Base-by-base conservation (phyloP, 2,329 filamentous ascomycete genomes). In the Chalaropsis ovoidea region DNA sequence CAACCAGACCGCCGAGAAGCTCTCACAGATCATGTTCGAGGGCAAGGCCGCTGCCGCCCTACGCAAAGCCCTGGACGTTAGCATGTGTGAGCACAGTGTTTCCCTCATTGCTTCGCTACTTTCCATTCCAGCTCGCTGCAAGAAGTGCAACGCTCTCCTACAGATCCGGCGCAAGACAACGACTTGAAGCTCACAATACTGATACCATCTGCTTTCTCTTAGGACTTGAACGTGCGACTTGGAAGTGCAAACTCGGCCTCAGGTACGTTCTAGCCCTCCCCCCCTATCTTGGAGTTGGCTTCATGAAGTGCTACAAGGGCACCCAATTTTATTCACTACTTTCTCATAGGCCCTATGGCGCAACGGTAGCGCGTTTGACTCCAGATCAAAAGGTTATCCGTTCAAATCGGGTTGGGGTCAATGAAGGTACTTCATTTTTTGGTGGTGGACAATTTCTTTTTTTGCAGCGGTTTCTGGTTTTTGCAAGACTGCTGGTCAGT, bases 351-450 rank as follows among this genome's bases (percentile, higher is more conserved):
- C 61, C 52, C 61, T 61, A 66, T 66, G 64, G 64, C 62, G 41
- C 62, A 64, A 67, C 65, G 54, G 62, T 64, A 67, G 65, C 61
- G 61, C 65, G 61, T 63, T 64, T 67, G 65, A 64, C 65, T 67
- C 61, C 52, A 64, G 61, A 56, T 67, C 64, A 65, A 65, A 65
- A 65, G 64, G 64, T 65, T 66, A 66, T 63, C 64, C 60, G 54
- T 61, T 64, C 61, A 64, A 67, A 64, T 68, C 64, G 56, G 65
- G 61, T 67, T 66, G 65, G 65, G 64, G 67, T 64, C 62, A 64
- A 42, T 43, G 22, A 4, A 15, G n/a, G 4, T 47, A 13, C 10
- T 2, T 43, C 27, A 42, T 60, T 63, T 47, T 60, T 35, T 39
- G 31, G 31, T 7, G 31, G 31, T 3, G 3, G 31, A 7, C 31